phyloP scores from a whole-genome alignment of 2,329 filamentous ascomycete species.

The Calonectria montana region DNA sequence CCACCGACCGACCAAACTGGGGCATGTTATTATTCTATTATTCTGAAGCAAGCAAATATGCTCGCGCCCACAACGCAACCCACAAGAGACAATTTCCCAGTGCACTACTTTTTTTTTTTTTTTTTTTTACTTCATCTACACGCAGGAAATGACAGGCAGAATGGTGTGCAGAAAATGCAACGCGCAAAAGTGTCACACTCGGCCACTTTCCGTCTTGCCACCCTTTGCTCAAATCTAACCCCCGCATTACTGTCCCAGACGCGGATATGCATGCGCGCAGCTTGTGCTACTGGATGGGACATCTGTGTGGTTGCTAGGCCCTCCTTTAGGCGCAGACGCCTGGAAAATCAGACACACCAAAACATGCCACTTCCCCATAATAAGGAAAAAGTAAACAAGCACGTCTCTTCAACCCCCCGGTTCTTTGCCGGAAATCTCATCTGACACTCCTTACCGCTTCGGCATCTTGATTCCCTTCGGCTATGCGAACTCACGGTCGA shows the following conservation, averaged over 20 bases:
- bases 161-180: slow-evolving; percentile 12
- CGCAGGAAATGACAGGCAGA: neutral
- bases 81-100: neutral
- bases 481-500: neutral
- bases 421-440: slow-evolving; percentile 1
- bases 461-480: slow-evolving; percentile 1
- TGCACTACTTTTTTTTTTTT: neutral
- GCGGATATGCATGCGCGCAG: slow-evolving; percentile 8
- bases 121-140: too few relatives aligned
- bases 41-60: neutral
- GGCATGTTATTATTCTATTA: neutral
- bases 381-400: neutral
- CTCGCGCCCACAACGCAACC: neutral
- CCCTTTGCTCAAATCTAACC: neutral
- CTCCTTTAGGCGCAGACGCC: neutral
- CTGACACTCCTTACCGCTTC: neutral
- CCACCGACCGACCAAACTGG: neutral
- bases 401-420: neutral
- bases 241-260: slow-evolving; percentile 19
- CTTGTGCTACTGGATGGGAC: neutral
- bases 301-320: neutral
- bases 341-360: neutral
- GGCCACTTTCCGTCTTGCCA: slow-evolving; percentile 23
- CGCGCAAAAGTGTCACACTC: neutral
- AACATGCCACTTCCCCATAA: slow-evolving; percentile 16